phyloP scores from a whole-genome alignment of 768 basidiomycete genomes.

The Chalciporus chontae region DNA sequence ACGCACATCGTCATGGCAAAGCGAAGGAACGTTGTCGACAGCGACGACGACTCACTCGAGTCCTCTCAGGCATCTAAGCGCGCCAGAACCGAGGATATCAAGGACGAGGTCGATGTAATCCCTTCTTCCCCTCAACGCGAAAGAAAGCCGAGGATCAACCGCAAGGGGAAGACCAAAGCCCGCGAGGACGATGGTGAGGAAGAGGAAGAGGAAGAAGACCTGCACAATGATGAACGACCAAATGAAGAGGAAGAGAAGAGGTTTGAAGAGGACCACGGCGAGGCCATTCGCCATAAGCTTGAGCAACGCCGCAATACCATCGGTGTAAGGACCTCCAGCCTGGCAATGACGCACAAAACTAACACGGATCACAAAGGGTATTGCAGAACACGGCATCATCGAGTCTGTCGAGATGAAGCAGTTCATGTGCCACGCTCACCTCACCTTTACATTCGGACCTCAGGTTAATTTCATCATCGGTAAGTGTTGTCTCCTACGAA shows the following conservation, averaged over 20 bases:
- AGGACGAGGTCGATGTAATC: slow-evolving; percentile 28
- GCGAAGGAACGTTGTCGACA: slow-evolving; percentile 43
- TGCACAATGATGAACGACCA: slow-evolving; percentile 34
- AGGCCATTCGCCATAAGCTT: slow-evolving; percentile 51
- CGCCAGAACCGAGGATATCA: slow-evolving; percentile 39
- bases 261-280: slow-evolving; percentile 62
- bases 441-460: slow-evolving; percentile 82
- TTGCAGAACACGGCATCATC: slow-evolving; percentile 87
- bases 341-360: not conserved
- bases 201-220: slow-evolving; percentile 30
- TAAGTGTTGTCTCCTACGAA: slow-evolving; percentile 27
- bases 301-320: slow-evolving; percentile 40
- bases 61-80: slow-evolving; percentile 41
- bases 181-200: slow-evolving; percentile 29
- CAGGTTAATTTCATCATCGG: slow-evolving; percentile 98
- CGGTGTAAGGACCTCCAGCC: slow-evolving; percentile 47
- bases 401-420: slow-evolving; percentile 83
- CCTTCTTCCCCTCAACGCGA: slow-evolving; percentile 13
- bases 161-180: slow-evolving; percentile 32
- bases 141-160: slow-evolving; percentile 30
- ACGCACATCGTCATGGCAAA: slow-evolving; percentile 45
- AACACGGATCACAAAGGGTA: slow-evolving; percentile 43
- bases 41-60: slow-evolving; percentile 37
- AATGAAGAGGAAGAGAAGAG: slow-evolving; percentile 59
- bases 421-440: slow-evolving; percentile 93